phyloP scores from a whole-genome alignment of 176 grass and related monocot species.

The Thalia dealbata region DNA sequence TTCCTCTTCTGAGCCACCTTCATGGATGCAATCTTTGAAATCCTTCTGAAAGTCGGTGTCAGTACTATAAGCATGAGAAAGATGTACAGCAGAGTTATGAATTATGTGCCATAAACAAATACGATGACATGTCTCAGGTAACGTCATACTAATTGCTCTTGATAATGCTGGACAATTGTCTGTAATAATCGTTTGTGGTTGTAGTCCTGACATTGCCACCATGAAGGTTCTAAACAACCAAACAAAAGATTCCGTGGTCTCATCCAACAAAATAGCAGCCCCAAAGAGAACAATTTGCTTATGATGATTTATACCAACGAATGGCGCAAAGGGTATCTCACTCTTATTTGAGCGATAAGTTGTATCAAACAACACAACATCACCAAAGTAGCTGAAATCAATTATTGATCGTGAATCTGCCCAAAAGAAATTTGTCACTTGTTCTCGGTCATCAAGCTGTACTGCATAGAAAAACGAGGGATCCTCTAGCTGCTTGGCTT shows the following conservation, averaged over 20 bases:
- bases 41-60: conserved; percentile 36
- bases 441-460: conserved; percentile 41
- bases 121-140: conserved; percentile 32
- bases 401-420: conserved; percentile 38
- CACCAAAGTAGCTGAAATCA: conserved; percentile 43
- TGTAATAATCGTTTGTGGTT: conserved; percentile 37
- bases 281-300: conserved; percentile 41
- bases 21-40: conserved; percentile 32
- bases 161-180: conserved; percentile 32
- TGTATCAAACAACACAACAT: conserved; percentile 47
- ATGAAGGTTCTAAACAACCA: conserved; percentile 44
- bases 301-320: conserved; percentile 45
- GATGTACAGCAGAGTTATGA: conserved; percentile 27
- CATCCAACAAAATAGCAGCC: conserved; percentile 41
- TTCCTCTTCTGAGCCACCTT: conserved; percentile 28
- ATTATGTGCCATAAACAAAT: conserved; percentile 46
- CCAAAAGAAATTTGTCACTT: conserved; percentile 38
- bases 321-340: conserved; percentile 30
- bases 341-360: conserved; percentile 34
- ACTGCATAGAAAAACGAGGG: conserved; percentile 45
- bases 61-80: conserved; percentile 23
- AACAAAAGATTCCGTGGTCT: conserved; percentile 44
- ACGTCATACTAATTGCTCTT: conserved; percentile 30
- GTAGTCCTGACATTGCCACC: conserved; percentile 31
- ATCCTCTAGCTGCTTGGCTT: conserved; percentile 37